These are phyloP conservation scores for Corchorus olitorius DNA, from an alignment of 345 rosid species.

Conservation along the genomic window DNA sequence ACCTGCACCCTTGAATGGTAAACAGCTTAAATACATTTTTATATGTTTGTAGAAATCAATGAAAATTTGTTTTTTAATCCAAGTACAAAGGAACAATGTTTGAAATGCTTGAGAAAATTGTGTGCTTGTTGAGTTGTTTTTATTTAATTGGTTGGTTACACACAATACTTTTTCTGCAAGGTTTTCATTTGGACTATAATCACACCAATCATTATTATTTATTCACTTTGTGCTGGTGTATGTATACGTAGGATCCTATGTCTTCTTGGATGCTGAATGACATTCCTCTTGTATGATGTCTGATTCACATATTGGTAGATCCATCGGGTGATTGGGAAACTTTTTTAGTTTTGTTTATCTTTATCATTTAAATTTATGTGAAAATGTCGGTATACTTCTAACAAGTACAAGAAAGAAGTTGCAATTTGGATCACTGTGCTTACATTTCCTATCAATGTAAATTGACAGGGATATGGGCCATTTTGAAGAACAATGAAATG, in stretches of 20 bases:
- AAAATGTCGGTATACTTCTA: not conserved
- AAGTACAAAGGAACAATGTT: not conserved
- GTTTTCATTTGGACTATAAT: not conserved
- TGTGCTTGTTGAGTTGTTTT: not conserved
- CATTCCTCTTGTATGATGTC: not conserved
- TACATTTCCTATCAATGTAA: conserved; percentile 11
- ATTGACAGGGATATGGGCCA: conserved; percentile 81
- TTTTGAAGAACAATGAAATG: conserved; percentile 88
- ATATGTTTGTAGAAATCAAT: not conserved
- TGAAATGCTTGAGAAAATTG: not conserved
- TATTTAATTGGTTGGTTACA: not conserved
- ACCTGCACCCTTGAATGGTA: conserved; percentile 91
- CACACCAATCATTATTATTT: not conserved
- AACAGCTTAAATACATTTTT: conserved; percentile 17
- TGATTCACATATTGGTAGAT: conserved; percentile 1
- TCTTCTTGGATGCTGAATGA: not conserved
- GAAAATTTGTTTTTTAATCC: not conserved
- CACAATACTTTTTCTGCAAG: not conserved
- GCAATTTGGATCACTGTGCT: not conserved
- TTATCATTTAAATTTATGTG: conserved; percentile 6
- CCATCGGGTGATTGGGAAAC: not conserved
- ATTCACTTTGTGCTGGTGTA: not conserved
- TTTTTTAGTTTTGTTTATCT: not conserved
- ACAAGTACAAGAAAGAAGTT: not conserved
- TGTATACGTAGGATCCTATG: not conserved